Conservation (phyloP, 2,329 filamentous ascomycete genomes). For the Moelleriella libera region DNA sequence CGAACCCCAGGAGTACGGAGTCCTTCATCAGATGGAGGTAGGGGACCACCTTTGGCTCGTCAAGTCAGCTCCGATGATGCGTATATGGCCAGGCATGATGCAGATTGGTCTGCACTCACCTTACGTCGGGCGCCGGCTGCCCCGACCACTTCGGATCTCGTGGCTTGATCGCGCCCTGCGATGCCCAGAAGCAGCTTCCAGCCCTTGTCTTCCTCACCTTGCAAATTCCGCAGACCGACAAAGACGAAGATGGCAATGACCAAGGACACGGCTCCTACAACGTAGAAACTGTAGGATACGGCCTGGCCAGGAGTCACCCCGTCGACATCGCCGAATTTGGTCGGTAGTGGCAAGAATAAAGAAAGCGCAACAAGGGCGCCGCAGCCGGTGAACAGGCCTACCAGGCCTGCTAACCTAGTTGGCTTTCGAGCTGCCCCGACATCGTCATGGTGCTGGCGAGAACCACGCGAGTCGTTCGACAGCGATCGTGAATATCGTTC, state of each 20-base stretch:
- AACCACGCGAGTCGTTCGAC: conserved; percentile 13
- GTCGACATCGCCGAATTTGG: conserved; percentile 55
- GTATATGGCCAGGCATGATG: not conserved
- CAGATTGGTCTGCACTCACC: conserved; percentile 10
- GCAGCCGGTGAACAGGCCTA: conserved; percentile 84
- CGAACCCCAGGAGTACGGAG: conserved; percentile 56
- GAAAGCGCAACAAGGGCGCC: conserved; percentile 75
- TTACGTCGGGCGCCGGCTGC: conserved; percentile 8
- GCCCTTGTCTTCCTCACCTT: conserved; percentile 67
- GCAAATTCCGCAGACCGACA: conserved; percentile 55
- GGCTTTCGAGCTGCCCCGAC: conserved; percentile 27
- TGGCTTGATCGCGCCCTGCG: conserved; percentile 11
- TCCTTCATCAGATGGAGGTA: conserved; percentile 47
- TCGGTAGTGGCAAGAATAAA: conserved; percentile 77
- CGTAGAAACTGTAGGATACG: conserved; percentile 74
- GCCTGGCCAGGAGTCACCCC: conserved; percentile 62
- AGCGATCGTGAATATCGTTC: conserved; percentile 33
- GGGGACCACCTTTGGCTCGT: conserved; percentile 27
- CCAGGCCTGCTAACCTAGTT: conserved; percentile 64
- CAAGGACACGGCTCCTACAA: conserved; percentile 62
- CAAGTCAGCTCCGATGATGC: not conserved
- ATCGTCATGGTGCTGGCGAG: conserved; percentile 8
- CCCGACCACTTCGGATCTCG: conserved; percentile 7
- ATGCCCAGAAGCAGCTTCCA: conserved; percentile 43
- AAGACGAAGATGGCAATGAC: conserved; percentile 62